Conservation (phyloP, 2,329 filamentous ascomycete genomes). For the Tolypocladium sp. region DNA sequence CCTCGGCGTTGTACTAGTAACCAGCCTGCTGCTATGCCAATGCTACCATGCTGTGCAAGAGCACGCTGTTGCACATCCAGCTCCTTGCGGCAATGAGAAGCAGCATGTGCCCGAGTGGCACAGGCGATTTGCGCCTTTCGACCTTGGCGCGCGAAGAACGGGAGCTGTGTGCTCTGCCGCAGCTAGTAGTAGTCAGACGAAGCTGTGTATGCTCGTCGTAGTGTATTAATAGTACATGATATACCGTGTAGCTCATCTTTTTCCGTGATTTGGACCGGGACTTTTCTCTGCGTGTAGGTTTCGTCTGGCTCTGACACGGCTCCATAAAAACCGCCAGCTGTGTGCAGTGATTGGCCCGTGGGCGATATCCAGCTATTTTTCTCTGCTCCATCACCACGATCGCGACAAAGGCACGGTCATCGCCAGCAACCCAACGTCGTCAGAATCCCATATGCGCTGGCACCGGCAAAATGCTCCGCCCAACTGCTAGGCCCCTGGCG, state of each 20-base stretch:
- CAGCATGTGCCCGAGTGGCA: not conserved
- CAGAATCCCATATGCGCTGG: slow-evolving; percentile 5
- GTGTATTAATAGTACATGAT: not conserved
- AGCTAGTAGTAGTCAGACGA: not conserved
- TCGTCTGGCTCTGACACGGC: not conserved
- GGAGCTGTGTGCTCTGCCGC: not conserved
- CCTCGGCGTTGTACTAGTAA: not conserved
- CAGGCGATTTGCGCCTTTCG: not conserved
- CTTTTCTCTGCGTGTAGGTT: not conserved
- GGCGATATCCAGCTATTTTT: not conserved
- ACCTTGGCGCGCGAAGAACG: not conserved
- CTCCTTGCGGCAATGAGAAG: not conserved
- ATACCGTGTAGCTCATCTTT: not conserved
- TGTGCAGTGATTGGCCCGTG: not conserved
- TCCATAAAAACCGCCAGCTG: not conserved
- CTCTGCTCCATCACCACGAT: slow-evolving; percentile 4
- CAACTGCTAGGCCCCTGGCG: slow-evolving; percentile 13
- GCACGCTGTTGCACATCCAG: not conserved
- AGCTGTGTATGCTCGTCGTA: not conserved
- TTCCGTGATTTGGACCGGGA: too few species aligned
- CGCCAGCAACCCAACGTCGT: not conserved
- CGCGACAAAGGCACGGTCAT: not conserved
- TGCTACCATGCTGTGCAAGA: not conserved
- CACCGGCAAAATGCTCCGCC: slow-evolving; percentile 19
- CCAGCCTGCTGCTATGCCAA: not conserved